Conservation (phyloP, 257 asterid genomes). For the Salvia hispanica region DNA sequence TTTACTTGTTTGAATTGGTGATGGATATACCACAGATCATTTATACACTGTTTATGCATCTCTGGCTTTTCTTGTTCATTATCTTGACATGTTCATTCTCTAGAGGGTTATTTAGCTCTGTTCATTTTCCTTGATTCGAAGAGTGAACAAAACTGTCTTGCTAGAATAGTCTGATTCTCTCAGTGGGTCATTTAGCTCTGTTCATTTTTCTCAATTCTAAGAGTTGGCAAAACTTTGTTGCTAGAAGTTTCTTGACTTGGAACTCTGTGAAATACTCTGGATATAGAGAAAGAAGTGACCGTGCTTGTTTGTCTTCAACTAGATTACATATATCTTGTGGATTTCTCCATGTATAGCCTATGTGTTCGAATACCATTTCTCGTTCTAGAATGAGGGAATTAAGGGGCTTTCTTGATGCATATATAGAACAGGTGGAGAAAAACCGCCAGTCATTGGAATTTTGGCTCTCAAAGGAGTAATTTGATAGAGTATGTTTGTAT, state of each 20-base stretch:
- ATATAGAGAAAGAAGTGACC: not conserved
- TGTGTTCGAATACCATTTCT: not conserved
- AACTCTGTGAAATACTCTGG: not conserved
- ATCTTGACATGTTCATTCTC: not conserved
- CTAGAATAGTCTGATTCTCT: not conserved
- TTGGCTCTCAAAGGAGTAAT: not conserved
- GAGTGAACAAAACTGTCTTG: not conserved
- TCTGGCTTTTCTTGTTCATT: constrained; percentile 12
- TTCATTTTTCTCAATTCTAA: too few relatives aligned
- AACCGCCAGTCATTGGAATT: not conserved
- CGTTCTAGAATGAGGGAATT: not conserved
- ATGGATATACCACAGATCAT: not conserved
- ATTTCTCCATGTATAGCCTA: not conserved
- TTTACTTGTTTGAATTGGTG: constrained; percentile 1
- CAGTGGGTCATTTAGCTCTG: too few relatives aligned
- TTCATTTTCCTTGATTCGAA: not conserved
- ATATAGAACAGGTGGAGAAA: not conserved
- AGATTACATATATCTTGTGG: not conserved
- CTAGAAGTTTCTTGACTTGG: constrained; percentile 23
- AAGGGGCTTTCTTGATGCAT: not conserved
- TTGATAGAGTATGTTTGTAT: too few relatives aligned
- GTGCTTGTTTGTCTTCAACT: not conserved
- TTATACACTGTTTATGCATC: constrained; percentile 8
- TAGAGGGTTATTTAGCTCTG: too few relatives aligned
- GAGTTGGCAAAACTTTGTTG: not conserved